Evolutionary conservation across 2,329 filamentous ascomycete species (phyloP), one percentile per base, ranked within the genome.

Genomic region (Aspergillus ruber): DNA sequence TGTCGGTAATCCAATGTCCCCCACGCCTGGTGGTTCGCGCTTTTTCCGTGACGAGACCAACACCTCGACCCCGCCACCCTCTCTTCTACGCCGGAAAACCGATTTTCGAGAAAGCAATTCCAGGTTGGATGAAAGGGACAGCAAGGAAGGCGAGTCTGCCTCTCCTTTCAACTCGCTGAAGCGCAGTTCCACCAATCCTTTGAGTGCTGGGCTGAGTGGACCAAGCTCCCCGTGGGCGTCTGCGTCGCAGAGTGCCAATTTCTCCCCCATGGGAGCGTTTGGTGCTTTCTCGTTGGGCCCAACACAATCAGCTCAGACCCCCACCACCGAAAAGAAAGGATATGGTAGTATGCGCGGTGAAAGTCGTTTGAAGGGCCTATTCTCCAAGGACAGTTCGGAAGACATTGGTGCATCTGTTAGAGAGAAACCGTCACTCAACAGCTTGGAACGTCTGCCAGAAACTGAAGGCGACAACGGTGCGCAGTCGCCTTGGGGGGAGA

Each of bases 321-420:
- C 78, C 6, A 69, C 75, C 6, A 73, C 77, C 3, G 88, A 95
- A 46, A 95, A 93, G 72, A 83, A 87, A 57, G 77, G 77, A 8
- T 80, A 85, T 59, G 84, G 82, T 23, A 84, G 80, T 61, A 69
- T 80, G 23, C 78, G 85, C 48, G 83, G 86, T 2, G 88, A 89
- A 63, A 95, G 90, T 65, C 84, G 90, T 23, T 83, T 96, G 60
- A 91, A 90, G 56, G 89, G 89, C 61, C 69, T 95, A 18, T 85
- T 95, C 56, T 83, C 82, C 17, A 94, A 90, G 69, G 85, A 89
- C 32, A 85, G 79, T 56, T 72, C 77, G 3, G 89, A 94, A 50
- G 84, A 83, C 50, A 72, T 82, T 21, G 68, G 71, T 42, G 61
- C 66, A 32, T 67, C 67, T 21, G 61, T 76, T 13, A 80, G 78